Evolutionary conservation across 768 basidiomycete species (phyloP), one percentile per base, ranked within the genome.

Genomic region (Rhodotorula graminis): DNA sequence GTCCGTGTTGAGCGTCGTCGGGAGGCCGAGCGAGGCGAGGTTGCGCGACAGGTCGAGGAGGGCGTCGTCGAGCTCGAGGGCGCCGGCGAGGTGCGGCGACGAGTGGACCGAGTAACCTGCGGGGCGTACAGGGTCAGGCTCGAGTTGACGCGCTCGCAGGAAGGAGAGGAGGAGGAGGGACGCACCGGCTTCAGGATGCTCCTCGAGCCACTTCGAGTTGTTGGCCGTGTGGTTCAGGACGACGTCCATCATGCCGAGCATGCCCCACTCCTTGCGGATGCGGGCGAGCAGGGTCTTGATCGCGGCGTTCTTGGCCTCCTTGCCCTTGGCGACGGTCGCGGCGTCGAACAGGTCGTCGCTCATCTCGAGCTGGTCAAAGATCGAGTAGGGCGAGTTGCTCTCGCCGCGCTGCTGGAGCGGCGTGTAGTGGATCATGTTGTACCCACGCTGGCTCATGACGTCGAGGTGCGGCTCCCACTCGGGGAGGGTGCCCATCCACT

Each of bases 371-470:
- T 99, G 96, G 80, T 94, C 87, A 66, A 87, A 87, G 78, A 98
- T 93, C 27, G 92, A 94, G 81, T 97, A 99, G 0, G 96, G 96
- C 76, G 91, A 93, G 72, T 90, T 86, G 74, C 90, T 92, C 74
- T 87, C 86, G 31, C 96, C 96, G 47, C 94, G 84, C 80, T 91
- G 89, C 81, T 99, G 95, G 12, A 99, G 83, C 0, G 96, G 96
- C 0, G 95, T 91, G 84, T 90, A 99, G 79, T 99, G 96, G 56
- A 99, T 83, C 92, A 98, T 96, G 64, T 94, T 99, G 84, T 99
- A 99, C 1, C 96, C 95, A 61, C 95, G 85, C 65, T 91, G 85
- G 64, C 88, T 87, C 19, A 92, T 90, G 81, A 94, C 92, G 61
- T 86, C 84, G 75, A 96, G 91, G 79, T 91, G 87, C 7, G 85